These are phyloP conservation scores for Yamadazyma aaseri DNA, from an alignment of 1,139 yeast species.

Conservation along the genomic window DNA sequence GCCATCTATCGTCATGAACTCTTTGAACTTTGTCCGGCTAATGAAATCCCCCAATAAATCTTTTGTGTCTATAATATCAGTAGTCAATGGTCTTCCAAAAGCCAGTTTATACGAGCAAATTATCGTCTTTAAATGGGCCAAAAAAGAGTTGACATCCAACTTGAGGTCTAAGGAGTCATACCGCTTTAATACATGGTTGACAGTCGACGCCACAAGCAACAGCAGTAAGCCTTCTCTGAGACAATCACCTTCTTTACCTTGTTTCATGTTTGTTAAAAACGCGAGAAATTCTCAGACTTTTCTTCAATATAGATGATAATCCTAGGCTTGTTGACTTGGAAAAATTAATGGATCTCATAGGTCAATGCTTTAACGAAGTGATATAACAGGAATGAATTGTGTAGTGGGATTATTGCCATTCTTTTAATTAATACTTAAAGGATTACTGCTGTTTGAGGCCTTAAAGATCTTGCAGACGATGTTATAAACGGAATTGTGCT, in stretches of 20 bases:
- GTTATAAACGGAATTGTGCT: too few relatives aligned
- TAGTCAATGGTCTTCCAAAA: constrained; percentile 13
- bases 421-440: too few relatives aligned
- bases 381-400: too few relatives aligned
- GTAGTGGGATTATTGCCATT: too few relatives aligned
- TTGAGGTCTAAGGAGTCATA: constrained; percentile 14
- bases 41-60: constrained; percentile 9
- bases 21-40: constrained; percentile 7
- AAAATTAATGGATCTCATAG: too few relatives aligned
- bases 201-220: constrained; percentile 30
- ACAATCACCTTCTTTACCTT: constrained; percentile 14
- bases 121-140: constrained; percentile 10
- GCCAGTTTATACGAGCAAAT: constrained; percentile 10
- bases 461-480: too few relatives aligned
- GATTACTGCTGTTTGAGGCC: too few relatives aligned
- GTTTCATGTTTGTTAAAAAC: constrained; percentile 9
- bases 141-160: constrained; percentile 13
- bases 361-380: too few relatives aligned
- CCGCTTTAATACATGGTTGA: constrained; percentile 24
- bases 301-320: too few relatives aligned
- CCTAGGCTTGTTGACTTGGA: too few relatives aligned
- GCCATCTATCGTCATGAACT: constrained; percentile 12
- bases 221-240: constrained; percentile 21
- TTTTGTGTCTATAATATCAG: constrained; percentile 11
- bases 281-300: too few relatives aligned